phyloP scores from a whole-genome alignment of 1,284 basidiomycete genomes.

The Schizophyllum commune region DNA sequence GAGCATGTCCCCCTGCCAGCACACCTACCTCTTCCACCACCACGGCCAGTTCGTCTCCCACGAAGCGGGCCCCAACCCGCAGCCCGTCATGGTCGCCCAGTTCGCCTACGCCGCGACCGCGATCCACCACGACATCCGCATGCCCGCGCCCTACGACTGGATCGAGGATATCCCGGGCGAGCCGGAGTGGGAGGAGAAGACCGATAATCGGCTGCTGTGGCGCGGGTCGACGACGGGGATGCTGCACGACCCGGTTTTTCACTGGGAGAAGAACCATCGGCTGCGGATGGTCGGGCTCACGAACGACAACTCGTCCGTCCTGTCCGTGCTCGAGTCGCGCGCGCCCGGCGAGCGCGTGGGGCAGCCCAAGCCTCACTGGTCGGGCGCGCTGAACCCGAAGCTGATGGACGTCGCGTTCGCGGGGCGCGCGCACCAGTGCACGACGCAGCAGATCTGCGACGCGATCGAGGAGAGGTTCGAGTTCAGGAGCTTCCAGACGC shows the following conservation, averaged over 20 bases:
- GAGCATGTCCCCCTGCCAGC: conserved; percentile 56
- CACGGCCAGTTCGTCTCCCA: conserved; percentile 54
- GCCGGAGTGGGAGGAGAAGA: conserved; percentile 42
- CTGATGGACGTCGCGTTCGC: conserved; percentile 50
- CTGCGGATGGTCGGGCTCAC: neutral
- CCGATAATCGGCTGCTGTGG: conserved; percentile 52
- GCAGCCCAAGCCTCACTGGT: neutral
- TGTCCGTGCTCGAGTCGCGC: neutral
- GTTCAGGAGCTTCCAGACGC: conserved; percentile 15
- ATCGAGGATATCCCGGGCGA: conserved; percentile 17
- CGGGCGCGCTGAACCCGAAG: conserved; percentile 25
- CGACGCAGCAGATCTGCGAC: conserved; percentile 29
- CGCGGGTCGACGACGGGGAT: conserved; percentile 66
- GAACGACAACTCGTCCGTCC: neutral
- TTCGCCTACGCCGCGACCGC: conserved; percentile 50
- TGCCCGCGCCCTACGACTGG: conserved; percentile 42
- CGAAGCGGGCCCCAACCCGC: conserved; percentile 40
- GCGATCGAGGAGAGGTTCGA: conserved; percentile 35
- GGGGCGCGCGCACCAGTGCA: conserved; percentile 37
- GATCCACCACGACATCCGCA: conserved; percentile 54
- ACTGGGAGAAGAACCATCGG: neutral
- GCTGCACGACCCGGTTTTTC: conserved; percentile 17
- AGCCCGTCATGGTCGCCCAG: conserved; percentile 40
- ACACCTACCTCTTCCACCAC: conserved; percentile 39
- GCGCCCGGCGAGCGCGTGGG: neutral